phyloP scores from a whole-genome alignment of 441 rosid species.

The Populus trichocarpa region DNA sequence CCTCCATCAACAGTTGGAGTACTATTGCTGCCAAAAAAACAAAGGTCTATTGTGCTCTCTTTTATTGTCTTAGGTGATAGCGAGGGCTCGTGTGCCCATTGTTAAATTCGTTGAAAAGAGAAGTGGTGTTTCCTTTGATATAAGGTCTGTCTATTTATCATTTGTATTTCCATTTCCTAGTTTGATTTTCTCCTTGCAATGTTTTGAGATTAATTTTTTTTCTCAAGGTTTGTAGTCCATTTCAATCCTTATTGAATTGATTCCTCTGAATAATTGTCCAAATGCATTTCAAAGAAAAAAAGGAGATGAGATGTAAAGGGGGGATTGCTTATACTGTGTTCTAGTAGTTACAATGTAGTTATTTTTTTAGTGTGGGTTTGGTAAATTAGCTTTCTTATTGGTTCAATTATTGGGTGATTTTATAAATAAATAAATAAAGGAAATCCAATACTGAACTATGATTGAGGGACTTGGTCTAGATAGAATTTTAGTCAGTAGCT shows the following conservation, averaged over 20 bases:
- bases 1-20: conserved; percentile 11
- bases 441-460: background rate
- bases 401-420: background rate
- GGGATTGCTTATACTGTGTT: background rate
- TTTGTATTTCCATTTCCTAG: background rate
- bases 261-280: background rate
- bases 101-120: conserved; percentile 81
- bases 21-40: background rate
- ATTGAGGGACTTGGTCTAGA: background rate
- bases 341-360: background rate
- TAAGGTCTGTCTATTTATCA: conserved; percentile 46
- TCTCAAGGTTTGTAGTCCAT: background rate
- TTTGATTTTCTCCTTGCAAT: background rate
- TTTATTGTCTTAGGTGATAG: conserved; percentile 61
- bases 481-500: background rate
- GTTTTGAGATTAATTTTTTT: background rate
- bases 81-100: conserved; percentile 90
- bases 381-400: background rate
- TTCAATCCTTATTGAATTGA: background rate
- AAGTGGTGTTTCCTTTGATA: conserved; percentile 73
- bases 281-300: background rate
- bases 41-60: background rate
- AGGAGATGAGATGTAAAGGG: background rate
- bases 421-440: background rate
- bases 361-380: background rate